Percentiles rank a stretch among this genome's conserved stretches.
phyloP scores from a whole-genome alignment of 2,329 filamentous ascomycete genomes.

The Colletotrichum chlorophyti region DNA sequence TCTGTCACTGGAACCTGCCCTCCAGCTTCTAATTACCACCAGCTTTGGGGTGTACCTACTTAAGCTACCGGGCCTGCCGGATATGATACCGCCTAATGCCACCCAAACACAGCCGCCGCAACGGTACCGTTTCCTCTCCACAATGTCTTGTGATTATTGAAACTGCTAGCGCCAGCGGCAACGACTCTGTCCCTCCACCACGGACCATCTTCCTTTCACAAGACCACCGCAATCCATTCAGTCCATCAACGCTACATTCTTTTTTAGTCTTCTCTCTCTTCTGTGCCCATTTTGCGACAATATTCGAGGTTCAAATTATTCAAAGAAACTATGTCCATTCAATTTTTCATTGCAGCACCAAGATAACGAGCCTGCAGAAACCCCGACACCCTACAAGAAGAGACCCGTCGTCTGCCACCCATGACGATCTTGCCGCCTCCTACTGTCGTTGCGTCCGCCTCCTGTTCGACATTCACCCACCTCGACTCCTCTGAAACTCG shows the following conservation, averaged over 20 bases:
- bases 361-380: background rate
- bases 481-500: slow-evolving; percentile 15
- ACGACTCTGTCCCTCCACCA: slow-evolving; percentile 20
- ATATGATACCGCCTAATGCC: slow-evolving; percentile 13
- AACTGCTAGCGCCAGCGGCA: slow-evolving; percentile 19
- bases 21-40: background rate
- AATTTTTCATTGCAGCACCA: slow-evolving; percentile 12
- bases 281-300: too few species aligned
- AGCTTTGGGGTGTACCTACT: too few species aligned
- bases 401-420: slow-evolving; percentile 21
- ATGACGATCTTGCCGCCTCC: slow-evolving; percentile 26
- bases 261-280: too few species aligned
- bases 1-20: background rate
- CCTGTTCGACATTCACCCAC: slow-evolving; percentile 15
- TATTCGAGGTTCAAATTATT: background rate
- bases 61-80: slow-evolving; percentile 16
- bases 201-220: slow-evolving; percentile 24
- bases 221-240: background rate
- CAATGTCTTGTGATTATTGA: slow-evolving; percentile 25
- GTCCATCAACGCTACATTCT: slow-evolving; percentile 20
- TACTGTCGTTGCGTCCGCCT: slow-evolving; percentile 20
- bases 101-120: slow-evolving; percentile 18
- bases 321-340: slow-evolving; percentile 13
- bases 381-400: slow-evolving; percentile 11
- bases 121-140: slow-evolving; percentile 27